Conservation (phyloP, 805 yeast species). For the Barnettozyma salicaria region DNA sequence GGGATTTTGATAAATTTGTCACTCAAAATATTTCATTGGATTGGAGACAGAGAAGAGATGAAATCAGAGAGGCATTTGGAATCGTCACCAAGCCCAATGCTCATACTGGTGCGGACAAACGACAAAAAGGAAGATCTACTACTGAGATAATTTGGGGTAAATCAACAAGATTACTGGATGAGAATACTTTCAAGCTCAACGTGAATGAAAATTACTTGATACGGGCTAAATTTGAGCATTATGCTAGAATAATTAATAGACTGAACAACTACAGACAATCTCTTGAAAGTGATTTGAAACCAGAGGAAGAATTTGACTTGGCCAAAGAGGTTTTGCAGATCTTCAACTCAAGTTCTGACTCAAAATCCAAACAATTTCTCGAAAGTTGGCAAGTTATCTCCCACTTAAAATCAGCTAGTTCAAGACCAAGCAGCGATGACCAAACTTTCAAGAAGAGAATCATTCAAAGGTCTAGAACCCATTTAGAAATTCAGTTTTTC, state of each 20-base stretch:
- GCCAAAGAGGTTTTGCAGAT: conserved; percentile 55
- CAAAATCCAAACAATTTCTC: conserved; percentile 61
- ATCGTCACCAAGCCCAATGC: conserved; percentile 31
- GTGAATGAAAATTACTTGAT: conserved; percentile 37
- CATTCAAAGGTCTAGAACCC: conserved; percentile 48
- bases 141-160: conserved; percentile 27
- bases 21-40: conserved; percentile 68
- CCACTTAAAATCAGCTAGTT: conserved; percentile 28
- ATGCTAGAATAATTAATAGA: conserved; percentile 64
- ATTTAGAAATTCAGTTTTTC: conserved; percentile 72
- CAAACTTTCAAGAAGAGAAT: conserved; percentile 32
- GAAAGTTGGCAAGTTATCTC: conserved; percentile 70
- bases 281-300: conserved; percentile 17
- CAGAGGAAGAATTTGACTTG: conserved; percentile 42
- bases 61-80: conserved; percentile 68
- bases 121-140: conserved; percentile 11
- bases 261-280: conserved; percentile 65
- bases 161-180: conserved; percentile 25
- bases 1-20: conserved; percentile 76
- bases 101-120: conserved; percentile 12
- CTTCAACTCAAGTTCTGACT: conserved; percentile 51
- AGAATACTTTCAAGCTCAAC: conserved; percentile 32
- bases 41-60: conserved; percentile 77
- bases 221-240: conserved; percentile 59
- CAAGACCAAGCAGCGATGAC: conserved; percentile 15